Evolutionary conservation across 2,329 filamentous ascomycete species (phyloP).

Genomic region (Fusarium sp.): DNA sequence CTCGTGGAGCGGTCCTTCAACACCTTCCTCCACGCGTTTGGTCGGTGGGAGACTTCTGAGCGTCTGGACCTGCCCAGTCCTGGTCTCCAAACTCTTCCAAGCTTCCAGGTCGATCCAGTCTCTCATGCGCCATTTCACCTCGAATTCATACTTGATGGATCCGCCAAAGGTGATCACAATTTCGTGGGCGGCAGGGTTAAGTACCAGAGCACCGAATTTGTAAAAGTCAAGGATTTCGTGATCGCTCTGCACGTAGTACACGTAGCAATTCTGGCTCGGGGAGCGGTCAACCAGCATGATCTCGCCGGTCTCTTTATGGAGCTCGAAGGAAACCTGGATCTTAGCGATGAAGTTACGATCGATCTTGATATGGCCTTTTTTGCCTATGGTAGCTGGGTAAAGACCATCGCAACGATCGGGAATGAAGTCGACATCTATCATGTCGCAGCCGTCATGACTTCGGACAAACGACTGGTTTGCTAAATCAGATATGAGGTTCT

Average conservation of each 20-base stretch:
- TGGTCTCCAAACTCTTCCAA: neutral
- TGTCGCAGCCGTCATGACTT: too few species aligned
- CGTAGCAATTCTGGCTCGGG: neutral
- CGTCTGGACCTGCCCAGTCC: neutral
- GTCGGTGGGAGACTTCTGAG: neutral
- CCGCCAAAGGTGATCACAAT: neutral
- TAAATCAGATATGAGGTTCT: too few species aligned
- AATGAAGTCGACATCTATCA: neutral
- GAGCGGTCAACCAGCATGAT: neutral
- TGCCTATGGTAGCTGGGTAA: neutral
- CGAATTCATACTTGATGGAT: neutral
- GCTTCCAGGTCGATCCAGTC: neutral
- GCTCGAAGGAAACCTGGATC: neutral
- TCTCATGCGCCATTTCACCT: neutral
- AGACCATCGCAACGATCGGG: neutral
- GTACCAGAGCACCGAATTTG: neutral
- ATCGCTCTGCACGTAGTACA: neutral
- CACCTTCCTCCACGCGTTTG: neutral
- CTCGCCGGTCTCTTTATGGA: neutral
- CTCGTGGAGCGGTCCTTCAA: fast-evolving
- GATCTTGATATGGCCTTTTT: neutral
- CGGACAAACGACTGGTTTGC: too few species aligned
- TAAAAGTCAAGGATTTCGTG: neutral
- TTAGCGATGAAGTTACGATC: neutral
- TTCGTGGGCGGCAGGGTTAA: neutral